Base-by-base conservation (phyloP, 495 filamentous ascomycete species). In the Penicillium canariense region DNA sequence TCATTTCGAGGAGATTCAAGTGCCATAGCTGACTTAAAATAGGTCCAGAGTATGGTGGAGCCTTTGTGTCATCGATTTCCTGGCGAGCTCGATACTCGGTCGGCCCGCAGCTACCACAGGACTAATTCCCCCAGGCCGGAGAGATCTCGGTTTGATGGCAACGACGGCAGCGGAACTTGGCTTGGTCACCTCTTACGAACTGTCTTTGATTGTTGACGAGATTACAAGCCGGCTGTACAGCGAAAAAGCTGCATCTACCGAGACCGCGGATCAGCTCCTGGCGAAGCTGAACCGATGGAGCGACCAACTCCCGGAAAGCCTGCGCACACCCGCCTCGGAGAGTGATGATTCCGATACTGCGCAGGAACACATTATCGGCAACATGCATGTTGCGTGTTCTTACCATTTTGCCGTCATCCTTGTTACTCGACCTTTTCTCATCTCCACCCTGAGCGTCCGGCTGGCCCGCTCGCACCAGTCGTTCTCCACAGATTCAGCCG, bases 371-470 rank as follows among this genome's bases (percentile, higher is more conserved):
- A 67, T 70, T 15, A 63, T 76, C 22, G 70, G 70, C 0, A 72
- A 68, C 15, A 62, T 76, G 27, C 73, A 76, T 26, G 62, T 75
- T 35, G 72, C 71, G 6, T 76, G 73, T 25, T 68, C 66, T 2
- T 76, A 76, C 44, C 71, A 76, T 50, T 76, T 75, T 50, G 73
- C 71, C 0, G 68, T 76, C 0, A 75, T 76, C 12, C 60, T 75
- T 25, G 69, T 74, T 5, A 76, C 71, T 2, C 63, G 73, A 2
- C 72, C 72, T 3, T 76, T 75, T 26, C 56, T 76, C 28, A 72
- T 76, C 40, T 70, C 69, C 5, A 59, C 63, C 1, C 36, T 75
- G 14, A 70, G 68, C 20, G 59, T 72, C 36, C 71, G 69, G 17
- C 61, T 76, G 27, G 68, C 71, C 44, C 68, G 63, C 38, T 27